Evolutionary conservation across 164 flowering plant species (phyloP).

Genomic region (Vitis cinerea): DNA sequence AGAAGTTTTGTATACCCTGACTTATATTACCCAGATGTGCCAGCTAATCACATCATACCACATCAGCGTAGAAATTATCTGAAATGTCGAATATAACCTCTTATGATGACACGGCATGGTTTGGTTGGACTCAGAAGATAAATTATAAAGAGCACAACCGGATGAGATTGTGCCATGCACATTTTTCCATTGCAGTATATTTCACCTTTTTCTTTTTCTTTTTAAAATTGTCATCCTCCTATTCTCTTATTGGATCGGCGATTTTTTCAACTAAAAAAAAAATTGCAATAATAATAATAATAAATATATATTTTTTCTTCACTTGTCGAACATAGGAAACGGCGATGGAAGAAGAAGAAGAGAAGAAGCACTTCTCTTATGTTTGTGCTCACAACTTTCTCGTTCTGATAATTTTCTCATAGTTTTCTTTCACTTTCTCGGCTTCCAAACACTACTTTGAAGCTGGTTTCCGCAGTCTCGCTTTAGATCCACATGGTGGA

Average conservation of each 20-base stretch:
- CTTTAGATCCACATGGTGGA: conserved; percentile 11
- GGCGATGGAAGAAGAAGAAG: conserved; percentile 29
- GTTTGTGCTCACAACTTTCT: conserved; percentile 20
- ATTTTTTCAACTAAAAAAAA: conserved; percentile 12
- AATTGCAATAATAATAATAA: background rate
- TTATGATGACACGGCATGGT: too few relatives aligned
- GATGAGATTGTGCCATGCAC: background rate
- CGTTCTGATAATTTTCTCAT: conserved; percentile 3
- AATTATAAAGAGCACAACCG: too few relatives aligned
- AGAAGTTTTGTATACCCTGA: conserved; percentile 9
- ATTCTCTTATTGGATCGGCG: conserved; percentile 14
- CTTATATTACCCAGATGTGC: background rate
- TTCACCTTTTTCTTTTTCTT: background rate
- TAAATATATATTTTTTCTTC: background rate
- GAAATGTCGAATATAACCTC: too few relatives aligned
- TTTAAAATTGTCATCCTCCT: background rate
- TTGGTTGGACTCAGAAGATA: too few relatives aligned
- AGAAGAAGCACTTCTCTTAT: conserved; percentile 10
- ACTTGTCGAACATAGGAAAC: conserved; percentile 16
- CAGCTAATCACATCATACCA: background rate
- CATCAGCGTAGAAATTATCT: background rate
- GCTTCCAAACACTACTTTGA: background rate
- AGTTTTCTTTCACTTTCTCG: conserved; percentile 7
- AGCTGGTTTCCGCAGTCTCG: conserved; percentile 6
- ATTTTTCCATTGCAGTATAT: background rate